Base-by-base conservation (phyloP, 331 rosid species). In the Rosa hybrid region DNA sequence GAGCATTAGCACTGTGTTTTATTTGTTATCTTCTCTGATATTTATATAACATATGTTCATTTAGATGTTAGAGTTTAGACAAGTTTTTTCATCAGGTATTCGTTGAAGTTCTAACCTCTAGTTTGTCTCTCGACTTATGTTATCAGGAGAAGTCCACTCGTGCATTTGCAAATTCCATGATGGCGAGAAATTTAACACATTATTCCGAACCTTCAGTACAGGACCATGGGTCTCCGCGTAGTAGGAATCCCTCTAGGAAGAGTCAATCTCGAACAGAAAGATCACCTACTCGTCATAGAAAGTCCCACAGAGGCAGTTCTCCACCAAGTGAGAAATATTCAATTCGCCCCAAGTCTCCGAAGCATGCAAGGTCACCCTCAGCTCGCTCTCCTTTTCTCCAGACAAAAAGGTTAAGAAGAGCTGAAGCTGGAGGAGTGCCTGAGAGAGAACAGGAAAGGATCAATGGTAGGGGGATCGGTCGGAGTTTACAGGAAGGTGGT, bases 371-470 rank as follows among this genome's bases (percentile, higher is more conserved):
- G 71, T 83, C 88, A 4, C 72, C 68, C 42, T 89, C 96, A 62
- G 93, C 93, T 68, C 70, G 34, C 48, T n/a, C 63, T 71, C 89
- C 86, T 50, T 91, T 97, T 77, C 94, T 94, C 1, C 86, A 87
- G 51, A 83, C 97, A 12, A 94, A 91, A 82, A 80, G 95, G 80
- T 71, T 89, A 81, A 90, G 76, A 86, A 87, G 71, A 88, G 83
- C 72, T 67, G 89, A 83, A 62, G 39, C 76, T 46, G 89, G 63
- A 69, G 80, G 75, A 77, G 83, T 67, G 78, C 27, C 78, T 53
- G 83, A 68, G 48, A 82, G 54, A 72, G 83, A 54, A 30, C 59
- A 42, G 65, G 89, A 83, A 72, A 81, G 72, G 82, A 81, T 25
- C 65, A 87, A 78, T 13, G 81, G 81, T 20, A 68, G 75, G 23